phyloP scores from a whole-genome alignment of 495 filamentous ascomycete species.

The Penicillium desertorum region DNA sequence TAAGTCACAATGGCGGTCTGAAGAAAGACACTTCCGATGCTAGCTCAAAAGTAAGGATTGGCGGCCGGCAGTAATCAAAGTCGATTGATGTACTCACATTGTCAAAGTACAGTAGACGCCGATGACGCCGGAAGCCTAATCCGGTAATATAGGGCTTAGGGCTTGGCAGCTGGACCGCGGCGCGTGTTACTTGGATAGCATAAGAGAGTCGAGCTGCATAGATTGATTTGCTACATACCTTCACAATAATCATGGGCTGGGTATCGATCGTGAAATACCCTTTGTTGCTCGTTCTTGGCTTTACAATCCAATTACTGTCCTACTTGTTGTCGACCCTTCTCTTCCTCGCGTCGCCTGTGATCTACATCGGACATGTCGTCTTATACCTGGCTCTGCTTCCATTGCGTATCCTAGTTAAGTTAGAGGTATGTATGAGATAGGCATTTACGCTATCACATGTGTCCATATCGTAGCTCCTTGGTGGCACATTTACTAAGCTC shows the following conservation, averaged over 20 bases:
- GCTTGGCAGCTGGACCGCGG: constrained; percentile 10
- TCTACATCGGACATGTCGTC: constrained; percentile 41
- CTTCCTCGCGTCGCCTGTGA: constrained; percentile 44
- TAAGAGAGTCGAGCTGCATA: constrained; percentile 6
- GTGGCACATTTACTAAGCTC: constrained; percentile 10
- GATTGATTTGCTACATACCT: constrained; percentile 1
- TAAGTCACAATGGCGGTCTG: constrained; percentile 30
- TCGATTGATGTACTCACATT: constrained; percentile 13
- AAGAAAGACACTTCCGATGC: constrained; percentile 15
- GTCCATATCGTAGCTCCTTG: neutral
- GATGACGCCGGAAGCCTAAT: constrained; percentile 26
- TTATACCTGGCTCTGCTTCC: constrained; percentile 40
- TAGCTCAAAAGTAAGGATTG: constrained; percentile 15
- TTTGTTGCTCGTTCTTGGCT: constrained; percentile 28
- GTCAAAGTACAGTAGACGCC: constrained; percentile 19
- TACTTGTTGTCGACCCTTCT: constrained; percentile 32
- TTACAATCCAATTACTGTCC: constrained; percentile 39
- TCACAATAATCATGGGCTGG: constrained; percentile 14
- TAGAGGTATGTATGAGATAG: constrained; percentile 57
- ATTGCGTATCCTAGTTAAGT: constrained; percentile 50
- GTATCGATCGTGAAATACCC: neutral
- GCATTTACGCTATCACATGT: neutral
- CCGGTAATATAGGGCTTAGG: constrained; percentile 30
- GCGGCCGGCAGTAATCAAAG: constrained; percentile 9
- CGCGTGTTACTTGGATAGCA: constrained; percentile 11